Base-by-base conservation (phyloP, 1,284 basidiomycete genomes). In the Gomphus bonarii region DNA sequence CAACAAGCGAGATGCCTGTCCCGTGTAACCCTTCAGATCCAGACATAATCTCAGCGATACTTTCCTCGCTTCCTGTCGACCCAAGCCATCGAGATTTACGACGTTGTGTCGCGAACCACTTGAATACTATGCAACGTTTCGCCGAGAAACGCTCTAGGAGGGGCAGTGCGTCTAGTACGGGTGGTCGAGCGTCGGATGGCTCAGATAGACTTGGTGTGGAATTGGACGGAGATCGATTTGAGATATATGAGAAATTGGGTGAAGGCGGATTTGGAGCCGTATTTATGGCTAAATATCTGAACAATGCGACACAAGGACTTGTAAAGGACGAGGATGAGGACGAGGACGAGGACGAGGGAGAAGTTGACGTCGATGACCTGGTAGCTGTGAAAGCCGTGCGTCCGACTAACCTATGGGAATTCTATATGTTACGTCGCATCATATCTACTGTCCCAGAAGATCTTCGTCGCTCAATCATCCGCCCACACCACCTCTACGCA, bases 231-330 rank as follows among this genome's bases (percentile, higher is more conserved):
- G 79, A 78, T 59, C 73, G 72, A 48, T 92, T 88, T 65, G 77
- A 78, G 54, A 80, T 98, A 9, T 73, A 76, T 5, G 86, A 87
- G 61, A 98, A 98, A 70, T 78, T 99, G 22, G 97, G 97, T 5
- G 95, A 99, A 73, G 97, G 97, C 6, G 94, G 94, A 0, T 99
- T 94, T 65, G 97, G 95, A 0, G 82, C 88, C 2, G 97, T 99
- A 10, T 99, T 97, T 73, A 82, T 85, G 59, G 92, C 87, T 4
- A 76, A 78, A 58, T 81, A 84, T 63, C 65, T 80, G n/a, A 77
- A 77, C n/a, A 68, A 10, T 65, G 63, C 35, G 68, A 66, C 10
- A 67, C 69, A 8, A 79, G 8, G 80, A 81, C 7, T 76, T 50
- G 78, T 14, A 72, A 2, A 72, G 5, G 77, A 79, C 14, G 74